phyloP scores from a whole-genome alignment of 1,139 yeast genomes.

The Chernovozyma aurita region DNA sequence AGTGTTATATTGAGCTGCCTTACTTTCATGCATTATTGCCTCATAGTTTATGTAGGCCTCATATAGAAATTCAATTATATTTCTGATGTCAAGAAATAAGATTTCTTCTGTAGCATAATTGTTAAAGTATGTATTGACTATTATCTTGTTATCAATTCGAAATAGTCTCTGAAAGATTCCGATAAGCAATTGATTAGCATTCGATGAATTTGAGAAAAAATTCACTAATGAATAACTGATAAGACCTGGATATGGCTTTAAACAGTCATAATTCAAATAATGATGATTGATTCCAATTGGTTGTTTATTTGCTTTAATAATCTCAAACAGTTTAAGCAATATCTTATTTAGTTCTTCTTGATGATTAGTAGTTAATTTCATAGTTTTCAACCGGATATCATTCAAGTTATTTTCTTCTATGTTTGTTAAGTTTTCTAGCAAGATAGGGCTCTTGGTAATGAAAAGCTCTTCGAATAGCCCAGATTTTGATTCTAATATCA shows the following conservation, averaged over 20 bases:
- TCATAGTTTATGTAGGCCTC: conserved; percentile 10
- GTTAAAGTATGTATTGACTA: conserved; percentile 1
- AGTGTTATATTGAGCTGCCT: conserved; percentile 12
- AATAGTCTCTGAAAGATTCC: conserved; percentile 5
- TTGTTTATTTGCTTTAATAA: not conserved
- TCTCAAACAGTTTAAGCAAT: not conserved
- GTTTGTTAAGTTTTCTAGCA: not conserved
- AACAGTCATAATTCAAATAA: not conserved
- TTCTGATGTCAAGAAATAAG: not conserved
- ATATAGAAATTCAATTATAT: conserved; percentile 11
- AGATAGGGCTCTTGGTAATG: not conserved
- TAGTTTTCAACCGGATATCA: not conserved
- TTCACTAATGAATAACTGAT: conserved; percentile 5
- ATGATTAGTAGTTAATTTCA: not conserved
- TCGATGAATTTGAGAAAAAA: conserved; percentile 10
- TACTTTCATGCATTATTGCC: conserved; percentile 8
- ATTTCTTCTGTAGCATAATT: not conserved
- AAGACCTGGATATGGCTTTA: conserved; percentile 6
- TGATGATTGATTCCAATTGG: not conserved
- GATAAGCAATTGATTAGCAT: conserved; percentile 6
- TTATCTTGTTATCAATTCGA: conserved; percentile 2
- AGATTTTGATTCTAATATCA: not conserved
- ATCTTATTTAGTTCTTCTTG: not conserved
- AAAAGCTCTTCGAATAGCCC: not conserved
- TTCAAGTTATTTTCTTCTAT: not conserved